Conservation (phyloP, 2,329 filamentous ascomycete species). For the Curvularia spicifera region DNA sequence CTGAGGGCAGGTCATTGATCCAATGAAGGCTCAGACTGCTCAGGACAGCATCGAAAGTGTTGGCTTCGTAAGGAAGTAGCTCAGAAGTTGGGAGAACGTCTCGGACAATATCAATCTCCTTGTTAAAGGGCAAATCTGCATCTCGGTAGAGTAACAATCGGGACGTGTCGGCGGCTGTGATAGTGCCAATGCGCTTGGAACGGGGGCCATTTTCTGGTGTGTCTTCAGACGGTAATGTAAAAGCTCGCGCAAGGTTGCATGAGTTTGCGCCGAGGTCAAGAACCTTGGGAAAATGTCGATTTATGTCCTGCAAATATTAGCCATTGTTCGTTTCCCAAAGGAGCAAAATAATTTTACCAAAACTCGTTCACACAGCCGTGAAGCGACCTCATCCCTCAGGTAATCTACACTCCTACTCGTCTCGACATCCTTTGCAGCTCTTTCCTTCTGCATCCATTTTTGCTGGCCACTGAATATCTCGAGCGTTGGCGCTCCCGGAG, state of each 20-base stretch:
- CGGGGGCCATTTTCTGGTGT: conserved; percentile 70
- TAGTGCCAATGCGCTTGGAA: conserved; percentile 70
- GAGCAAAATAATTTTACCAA: conserved; percentile 61
- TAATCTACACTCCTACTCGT: conserved; percentile 85
- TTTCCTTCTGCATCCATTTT: conserved; percentile 92
- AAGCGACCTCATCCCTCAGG: conserved; percentile 88
- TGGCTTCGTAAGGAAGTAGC: conserved; percentile 74
- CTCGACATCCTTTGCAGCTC: conserved; percentile 73
- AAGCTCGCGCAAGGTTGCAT: conserved; percentile 86
- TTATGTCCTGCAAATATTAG: conserved; percentile 75
- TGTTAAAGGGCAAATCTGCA: conserved; percentile 74
- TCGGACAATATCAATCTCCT: conserved; percentile 72
- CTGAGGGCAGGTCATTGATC: conserved; percentile 93
- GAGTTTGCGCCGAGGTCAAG: conserved; percentile 95
- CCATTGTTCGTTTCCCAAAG: background rate
- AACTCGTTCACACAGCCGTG: conserved; percentile 81
- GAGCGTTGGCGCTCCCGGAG: conserved; percentile 76
- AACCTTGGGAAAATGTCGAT: conserved; percentile 80
- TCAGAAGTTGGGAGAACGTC: conserved; percentile 78
- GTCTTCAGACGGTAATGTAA: conserved; percentile 68
- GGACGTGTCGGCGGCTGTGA: conserved; percentile 85
- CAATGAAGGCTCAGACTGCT: conserved; percentile 92
- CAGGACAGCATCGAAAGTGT: conserved; percentile 86
- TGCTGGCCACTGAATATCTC: conserved; percentile 89
- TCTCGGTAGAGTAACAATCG: conserved; percentile 80